Conservation (phyloP, 768 basidiomycete species). For the Boletales sp. region DNA sequence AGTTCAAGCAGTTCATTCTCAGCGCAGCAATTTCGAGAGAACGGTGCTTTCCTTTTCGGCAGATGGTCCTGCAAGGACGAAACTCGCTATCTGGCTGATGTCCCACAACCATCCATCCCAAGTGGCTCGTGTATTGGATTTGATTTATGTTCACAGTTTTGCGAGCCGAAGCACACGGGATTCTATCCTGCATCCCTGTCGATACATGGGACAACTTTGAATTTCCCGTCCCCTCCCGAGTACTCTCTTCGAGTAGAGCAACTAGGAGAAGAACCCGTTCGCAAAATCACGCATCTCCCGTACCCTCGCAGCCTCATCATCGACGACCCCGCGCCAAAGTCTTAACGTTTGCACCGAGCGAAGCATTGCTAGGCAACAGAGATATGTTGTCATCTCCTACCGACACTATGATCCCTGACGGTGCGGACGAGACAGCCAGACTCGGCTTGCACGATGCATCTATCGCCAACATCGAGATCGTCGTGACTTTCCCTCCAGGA, state of each 20-base stretch:
- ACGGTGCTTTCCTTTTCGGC: slow-evolving; percentile 1
- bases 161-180: neutral
- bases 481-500: slow-evolving; percentile 4
- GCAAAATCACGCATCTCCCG: slow-evolving; percentile 7
- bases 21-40: neutral
- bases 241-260: slow-evolving; percentile 13
- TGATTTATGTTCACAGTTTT: slow-evolving; percentile 11
- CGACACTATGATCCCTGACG: neutral
- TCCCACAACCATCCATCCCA: neutral
- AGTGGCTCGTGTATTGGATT: slow-evolving; percentile 16
- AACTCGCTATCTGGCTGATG: slow-evolving; percentile 20
- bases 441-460: neutral
- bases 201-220: slow-evolving; percentile 23
- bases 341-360: neutral
- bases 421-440: neutral
- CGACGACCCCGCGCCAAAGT: neutral
- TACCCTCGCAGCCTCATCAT: slow-evolving; percentile 18
- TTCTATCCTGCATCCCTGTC: slow-evolving; percentile 16
- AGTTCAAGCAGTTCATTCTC: slow-evolving; percentile 22
- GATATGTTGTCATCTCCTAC: slow-evolving; percentile 21
- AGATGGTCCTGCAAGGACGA: neutral
- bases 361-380: slow-evolving; percentile 3
- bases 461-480: neutral
- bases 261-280: slow-evolving; percentile 1
- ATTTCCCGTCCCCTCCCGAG: slow-evolving; percentile 17